Base-by-base conservation (phyloP, 495 filamentous ascomycete genomes). In the Cercophora scortea region DNA sequence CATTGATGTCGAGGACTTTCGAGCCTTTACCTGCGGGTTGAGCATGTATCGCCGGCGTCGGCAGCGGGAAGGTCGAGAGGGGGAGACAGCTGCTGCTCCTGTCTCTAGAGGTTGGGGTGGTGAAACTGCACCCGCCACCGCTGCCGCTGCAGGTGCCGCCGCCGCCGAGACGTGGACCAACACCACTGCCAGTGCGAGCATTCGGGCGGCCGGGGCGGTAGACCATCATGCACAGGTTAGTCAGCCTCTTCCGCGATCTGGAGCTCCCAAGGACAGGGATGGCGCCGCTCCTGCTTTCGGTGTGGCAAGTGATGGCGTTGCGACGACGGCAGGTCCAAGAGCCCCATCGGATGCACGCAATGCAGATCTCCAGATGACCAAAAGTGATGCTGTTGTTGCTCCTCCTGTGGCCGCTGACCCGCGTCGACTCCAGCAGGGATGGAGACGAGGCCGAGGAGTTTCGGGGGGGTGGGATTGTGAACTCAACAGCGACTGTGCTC, bases 21-120 rank as follows among this genome's bases (percentile, higher is more conserved):
- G 74, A 50, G 84, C 89, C n/a, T 95, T 85, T 59, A 96, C 93
- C 13, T 90, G 88, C 60, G 84, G 85, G 1, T 55, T 98, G 55
- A 88, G 79, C 53, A 83, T 74, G 18, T 75, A 77, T 61, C 69
- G 59, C 53, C 64, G 66, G 3, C 17, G 32, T 5, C 35, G 32
- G 33, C 33, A 43, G 44, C 4, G 10, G 42, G 19, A 40, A 36
- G 13, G n/a, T 53, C 55, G 43, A 38, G 58, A 45, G 35, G 40
- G 57, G 47, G 60, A 7, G 15, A 16, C 7, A 15, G 5, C 46
- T 12, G 18, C 6, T 17, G 33, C 32, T 13, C 8, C 46, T 9
- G 25, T 25, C 25, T 25, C 25, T 25, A 5, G 25, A 5, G 25
- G 25, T 25, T 25, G 25, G 25, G 25, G 5, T 25, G 25, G 25